Percentiles rank a stretch among this genome's conserved stretches.
These are phyloP conservation scores for Starmerella sirachaensis DNA, from an alignment of 805 yeast genomes.

Conservation along the genomic window DNA sequence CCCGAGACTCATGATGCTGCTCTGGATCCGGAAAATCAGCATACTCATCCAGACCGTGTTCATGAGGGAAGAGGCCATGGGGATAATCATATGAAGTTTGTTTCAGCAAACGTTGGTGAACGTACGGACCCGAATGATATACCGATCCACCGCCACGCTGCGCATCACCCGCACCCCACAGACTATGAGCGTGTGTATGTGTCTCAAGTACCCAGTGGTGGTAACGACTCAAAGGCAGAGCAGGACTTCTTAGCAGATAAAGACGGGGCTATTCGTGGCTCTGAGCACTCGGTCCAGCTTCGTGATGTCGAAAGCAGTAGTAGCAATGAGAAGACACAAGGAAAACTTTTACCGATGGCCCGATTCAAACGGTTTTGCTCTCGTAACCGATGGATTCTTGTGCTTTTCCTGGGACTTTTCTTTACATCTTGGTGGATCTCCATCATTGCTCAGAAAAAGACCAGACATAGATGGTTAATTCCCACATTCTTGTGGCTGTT, in stretches of 20 bases:
- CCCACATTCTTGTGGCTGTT: slow-evolving; percentile 44
- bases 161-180: slow-evolving; percentile 3
- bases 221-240: no score
- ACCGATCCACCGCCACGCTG: slow-evolving; percentile 11
- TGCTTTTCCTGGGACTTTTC: slow-evolving; percentile 28
- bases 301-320: slow-evolving; percentile 24
- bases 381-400: slow-evolving; percentile 23
- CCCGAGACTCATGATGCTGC: slow-evolving; percentile 25
- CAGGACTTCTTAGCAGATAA: no score
- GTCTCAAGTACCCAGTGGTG: background rate
- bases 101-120: slow-evolving; percentile 13
- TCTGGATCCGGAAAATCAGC: slow-evolving; percentile 28
- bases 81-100: slow-evolving; percentile 18
- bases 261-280: no score
- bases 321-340: slow-evolving; percentile 3
- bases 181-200: slow-evolving; percentile 7
- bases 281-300: slow-evolving; percentile 32
- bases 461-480: slow-evolving; percentile 43
- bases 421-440: slow-evolving; percentile 51
- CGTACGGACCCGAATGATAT: slow-evolving; percentile 16
- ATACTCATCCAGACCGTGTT: slow-evolving; percentile 24
- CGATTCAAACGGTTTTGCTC: slow-evolving; percentile 5
- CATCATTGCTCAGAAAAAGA: slow-evolving; percentile 39
- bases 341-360: slow-evolving; percentile 6
- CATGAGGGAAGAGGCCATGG: slow-evolving; percentile 25